phyloP scores from a whole-genome alignment of 2,329 filamentous ascomycete genomes.

The Endoconidiophora polonica region DNA sequence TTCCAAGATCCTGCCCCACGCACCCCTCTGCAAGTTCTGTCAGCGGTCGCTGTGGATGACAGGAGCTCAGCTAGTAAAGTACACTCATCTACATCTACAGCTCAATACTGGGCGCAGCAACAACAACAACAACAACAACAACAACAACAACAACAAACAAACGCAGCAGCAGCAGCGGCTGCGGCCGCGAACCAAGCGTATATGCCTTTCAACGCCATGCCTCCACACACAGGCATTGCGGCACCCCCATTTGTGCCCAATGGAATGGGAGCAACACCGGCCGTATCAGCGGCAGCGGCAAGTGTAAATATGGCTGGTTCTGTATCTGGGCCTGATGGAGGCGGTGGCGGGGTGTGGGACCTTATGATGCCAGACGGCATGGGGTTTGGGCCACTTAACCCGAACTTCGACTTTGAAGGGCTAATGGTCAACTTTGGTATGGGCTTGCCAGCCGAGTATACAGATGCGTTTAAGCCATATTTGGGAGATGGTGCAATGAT shows the following conservation, averaged over 20 bases:
- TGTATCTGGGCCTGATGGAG: too few relatives aligned
- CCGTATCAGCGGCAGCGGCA: too few relatives aligned
- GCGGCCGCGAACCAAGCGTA: not conserved
- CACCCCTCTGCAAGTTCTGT: conserved; percentile 11
- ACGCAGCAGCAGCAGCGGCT: not conserved
- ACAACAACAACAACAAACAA: not conserved
- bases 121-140: not conserved
- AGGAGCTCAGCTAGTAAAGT: not conserved
- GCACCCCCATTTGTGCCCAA: not conserved
- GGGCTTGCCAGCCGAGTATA: conserved; percentile 11
- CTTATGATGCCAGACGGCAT: conserved; percentile 2
- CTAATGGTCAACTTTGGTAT: conserved; percentile 13
- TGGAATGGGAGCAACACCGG: not conserved
- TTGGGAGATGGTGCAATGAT: conserved; percentile 1
- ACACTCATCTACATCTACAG: not conserved
- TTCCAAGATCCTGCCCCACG: not conserved
- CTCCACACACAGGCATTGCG: not conserved
- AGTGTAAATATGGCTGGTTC: too few relatives aligned
- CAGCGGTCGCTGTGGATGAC: conserved; percentile 6
- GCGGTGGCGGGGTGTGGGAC: not conserved
- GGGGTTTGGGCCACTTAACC: not conserved
- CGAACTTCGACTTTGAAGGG: conserved; percentile 13
- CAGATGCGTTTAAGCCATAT: conserved; percentile 9
- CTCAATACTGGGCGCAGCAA: not conserved
- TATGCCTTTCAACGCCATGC: not conserved